phyloP scores from a whole-genome alignment of 1,139 yeast genomes.

The Scheffersomyces segobiensis region DNA sequence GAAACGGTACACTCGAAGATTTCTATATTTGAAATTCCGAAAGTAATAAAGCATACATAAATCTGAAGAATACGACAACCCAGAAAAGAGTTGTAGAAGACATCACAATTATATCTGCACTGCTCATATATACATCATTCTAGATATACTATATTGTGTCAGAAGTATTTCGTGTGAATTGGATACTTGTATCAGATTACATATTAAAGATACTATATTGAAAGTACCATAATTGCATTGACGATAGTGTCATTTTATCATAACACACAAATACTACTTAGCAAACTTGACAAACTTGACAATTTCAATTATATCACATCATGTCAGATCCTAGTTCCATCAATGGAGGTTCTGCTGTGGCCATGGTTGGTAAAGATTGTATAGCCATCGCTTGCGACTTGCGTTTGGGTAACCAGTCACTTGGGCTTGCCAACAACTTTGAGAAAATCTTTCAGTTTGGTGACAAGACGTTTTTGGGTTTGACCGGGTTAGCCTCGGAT shows the following conservation, averaged over 20 bases:
- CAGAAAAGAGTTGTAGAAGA: not conserved
- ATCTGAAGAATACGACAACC: not conserved
- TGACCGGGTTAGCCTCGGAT: conserved; percentile 95
- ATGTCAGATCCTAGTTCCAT: conserved; percentile 55
- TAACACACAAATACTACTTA: too few relatives aligned
- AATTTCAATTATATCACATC: conserved; percentile 1
- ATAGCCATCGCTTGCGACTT: conserved; percentile 97
- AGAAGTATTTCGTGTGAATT: not conserved
- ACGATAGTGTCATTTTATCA: not conserved
- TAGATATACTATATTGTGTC: not conserved
- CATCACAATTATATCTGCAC: not conserved
- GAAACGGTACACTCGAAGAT: not conserved
- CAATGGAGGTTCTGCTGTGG: conserved; percentile 90
- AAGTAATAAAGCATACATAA: not conserved
- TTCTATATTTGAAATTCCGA: not conserved
- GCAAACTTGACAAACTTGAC: not conserved
- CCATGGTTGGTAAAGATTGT: conserved; percentile 98
- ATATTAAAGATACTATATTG: too few relatives aligned
- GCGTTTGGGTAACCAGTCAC: conserved; percentile 89
- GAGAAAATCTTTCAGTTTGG: conserved; percentile 89
- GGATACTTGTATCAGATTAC: not conserved
- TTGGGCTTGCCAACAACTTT: conserved; percentile 89
- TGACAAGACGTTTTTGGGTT: conserved; percentile 77
- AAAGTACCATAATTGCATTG: not conserved
- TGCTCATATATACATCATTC: not conserved